Evolutionary conservation across 1,139 yeast genomes (phyloP).

Genomic region (Yamadazyma buinensis): DNA sequence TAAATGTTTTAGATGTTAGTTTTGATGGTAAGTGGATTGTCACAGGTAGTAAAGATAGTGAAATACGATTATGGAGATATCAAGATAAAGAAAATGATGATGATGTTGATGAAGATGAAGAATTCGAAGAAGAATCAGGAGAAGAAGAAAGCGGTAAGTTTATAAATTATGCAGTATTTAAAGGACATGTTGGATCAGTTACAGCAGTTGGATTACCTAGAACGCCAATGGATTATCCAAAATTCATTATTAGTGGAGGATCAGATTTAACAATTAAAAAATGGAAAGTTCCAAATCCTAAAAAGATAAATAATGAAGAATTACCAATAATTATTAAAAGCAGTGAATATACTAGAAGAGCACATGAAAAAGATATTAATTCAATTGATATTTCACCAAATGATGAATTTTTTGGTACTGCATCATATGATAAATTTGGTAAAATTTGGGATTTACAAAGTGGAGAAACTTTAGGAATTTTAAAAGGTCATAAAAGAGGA

Average conservation of each 20-base stretch:
- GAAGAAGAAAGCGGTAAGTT: constrained; percentile 29
- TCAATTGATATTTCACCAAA: constrained; percentile 85
- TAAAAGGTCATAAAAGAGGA: constrained; percentile 90
- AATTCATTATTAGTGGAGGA: constrained; percentile 78
- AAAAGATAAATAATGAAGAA: constrained; percentile 7
- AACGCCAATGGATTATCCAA: constrained; percentile 55
- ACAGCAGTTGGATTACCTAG: constrained; percentile 79
- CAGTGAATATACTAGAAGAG: constrained; percentile 86
- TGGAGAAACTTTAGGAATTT: constrained; percentile 82
- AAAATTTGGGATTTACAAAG: constrained; percentile 80
- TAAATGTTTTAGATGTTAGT: constrained; percentile 75
- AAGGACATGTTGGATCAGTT: constrained; percentile 85
- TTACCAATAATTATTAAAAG: constrained; percentile 33
- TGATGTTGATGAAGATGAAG: no score
- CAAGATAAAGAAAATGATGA: constrained; percentile 23
- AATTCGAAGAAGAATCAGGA: no score
- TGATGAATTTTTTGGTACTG: constrained; percentile 84
- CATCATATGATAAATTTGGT: constrained; percentile 91
- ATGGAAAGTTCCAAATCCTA: constrained; percentile 66
- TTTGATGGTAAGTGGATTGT: constrained; percentile 85
- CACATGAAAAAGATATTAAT: constrained; percentile 95
- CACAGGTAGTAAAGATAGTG: constrained; percentile 89
- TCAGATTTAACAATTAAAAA: constrained; percentile 86
- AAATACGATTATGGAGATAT: constrained; percentile 79
- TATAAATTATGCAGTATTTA: constrained; percentile 55